phyloP scores from a whole-genome alignment of 208 protist genomes.

The Jaenimonas drosophilae region DNA sequence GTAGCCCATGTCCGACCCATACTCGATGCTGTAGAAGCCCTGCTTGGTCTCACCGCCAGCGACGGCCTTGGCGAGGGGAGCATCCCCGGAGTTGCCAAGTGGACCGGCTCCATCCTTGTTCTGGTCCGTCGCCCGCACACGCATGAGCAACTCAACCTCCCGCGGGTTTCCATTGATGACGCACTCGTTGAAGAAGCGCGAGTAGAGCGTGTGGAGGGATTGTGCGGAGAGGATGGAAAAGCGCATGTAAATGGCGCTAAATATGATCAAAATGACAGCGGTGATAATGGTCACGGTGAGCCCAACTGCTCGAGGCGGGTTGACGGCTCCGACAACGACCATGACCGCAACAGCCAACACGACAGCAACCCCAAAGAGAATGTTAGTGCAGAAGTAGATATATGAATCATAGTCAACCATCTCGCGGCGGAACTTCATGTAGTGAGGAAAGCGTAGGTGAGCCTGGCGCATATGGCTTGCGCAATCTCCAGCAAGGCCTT shows the following conservation, averaged over 20 bases:
- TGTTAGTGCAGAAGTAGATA: constrained; percentile 24
- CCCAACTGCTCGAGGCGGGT: constrained; percentile 22
- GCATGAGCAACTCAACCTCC: background rate
- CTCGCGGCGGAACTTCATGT: constrained; percentile 29
- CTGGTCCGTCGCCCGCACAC: background rate
- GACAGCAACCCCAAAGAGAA: constrained; percentile 35
- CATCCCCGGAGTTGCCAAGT: background rate
- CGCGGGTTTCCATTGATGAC: constrained; percentile 8
- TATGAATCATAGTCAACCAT: constrained; percentile 31
- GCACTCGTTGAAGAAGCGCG: constrained; percentile 29
- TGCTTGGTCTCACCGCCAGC: constrained; percentile 29
- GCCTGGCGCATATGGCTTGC: constrained; percentile 45
- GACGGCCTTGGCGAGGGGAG: background rate
- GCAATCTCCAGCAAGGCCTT: constrained; percentile 61
- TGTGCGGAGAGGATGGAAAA: constrained; percentile 27
- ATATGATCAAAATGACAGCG: constrained; percentile 31
- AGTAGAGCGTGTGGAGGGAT: constrained; percentile 45
- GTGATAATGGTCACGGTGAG: constrained; percentile 32
- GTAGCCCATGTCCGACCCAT: constrained; percentile 59
- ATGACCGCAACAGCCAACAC: constrained; percentile 30
- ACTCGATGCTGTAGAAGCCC: constrained; percentile 74
- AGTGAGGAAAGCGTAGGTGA: constrained; percentile 44
- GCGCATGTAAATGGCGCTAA: constrained; percentile 16
- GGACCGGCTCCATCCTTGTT: background rate
- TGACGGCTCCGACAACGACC: constrained; percentile 37